Evolutionary conservation across 1,284 basidiomycete genomes (phyloP).

Genomic region (Trichosporon sp.): DNA sequence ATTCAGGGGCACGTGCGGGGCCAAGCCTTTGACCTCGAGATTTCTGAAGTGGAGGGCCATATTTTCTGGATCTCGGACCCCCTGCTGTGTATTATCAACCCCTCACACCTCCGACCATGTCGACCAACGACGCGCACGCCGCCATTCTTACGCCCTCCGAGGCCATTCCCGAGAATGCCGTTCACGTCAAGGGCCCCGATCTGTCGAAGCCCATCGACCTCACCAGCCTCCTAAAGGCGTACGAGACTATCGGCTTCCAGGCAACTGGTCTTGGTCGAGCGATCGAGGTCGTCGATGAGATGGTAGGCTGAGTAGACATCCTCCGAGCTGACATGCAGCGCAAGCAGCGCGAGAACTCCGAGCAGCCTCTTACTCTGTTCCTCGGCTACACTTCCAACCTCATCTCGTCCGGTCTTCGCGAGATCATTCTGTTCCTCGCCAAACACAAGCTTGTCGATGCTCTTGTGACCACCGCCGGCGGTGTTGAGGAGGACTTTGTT

Average conservation of each 20-base stretch:
- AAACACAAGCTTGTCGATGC: constrained; percentile 87
- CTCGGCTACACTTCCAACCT: constrained; percentile 98
- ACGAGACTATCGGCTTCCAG: constrained; percentile 91
- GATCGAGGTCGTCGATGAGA: constrained; percentile 53
- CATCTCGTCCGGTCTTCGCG: constrained; percentile 93
- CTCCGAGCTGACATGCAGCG: constrained; percentile 23
- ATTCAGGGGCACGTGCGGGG: background rate
- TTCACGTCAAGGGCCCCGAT: constrained; percentile 80
- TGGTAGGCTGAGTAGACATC: constrained; percentile 37
- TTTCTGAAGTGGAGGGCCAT: constrained; percentile 2
- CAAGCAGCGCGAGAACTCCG: constrained; percentile 33
- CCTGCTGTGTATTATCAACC: background rate
- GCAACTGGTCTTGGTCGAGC: constrained; percentile 84
- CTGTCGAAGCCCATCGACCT: constrained; percentile 69
- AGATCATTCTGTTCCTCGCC: constrained; percentile 86
- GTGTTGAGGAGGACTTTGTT: constrained; percentile 98
- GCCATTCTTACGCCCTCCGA: constrained; percentile 74
- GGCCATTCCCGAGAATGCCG: constrained; percentile 63
- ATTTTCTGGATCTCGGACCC: background rate
- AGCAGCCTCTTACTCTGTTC: constrained; percentile 63
- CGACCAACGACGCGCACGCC: constrained; percentile 47
- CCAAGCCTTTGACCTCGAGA: constrained; percentile 3
- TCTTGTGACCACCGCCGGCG: constrained; percentile 95
- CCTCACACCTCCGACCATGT: constrained; percentile 3
- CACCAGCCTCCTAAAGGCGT: constrained; percentile 66